Evolutionary conservation across 2,329 filamentous ascomycete species (phyloP).

Genomic region (Epichloe typhina): DNA sequence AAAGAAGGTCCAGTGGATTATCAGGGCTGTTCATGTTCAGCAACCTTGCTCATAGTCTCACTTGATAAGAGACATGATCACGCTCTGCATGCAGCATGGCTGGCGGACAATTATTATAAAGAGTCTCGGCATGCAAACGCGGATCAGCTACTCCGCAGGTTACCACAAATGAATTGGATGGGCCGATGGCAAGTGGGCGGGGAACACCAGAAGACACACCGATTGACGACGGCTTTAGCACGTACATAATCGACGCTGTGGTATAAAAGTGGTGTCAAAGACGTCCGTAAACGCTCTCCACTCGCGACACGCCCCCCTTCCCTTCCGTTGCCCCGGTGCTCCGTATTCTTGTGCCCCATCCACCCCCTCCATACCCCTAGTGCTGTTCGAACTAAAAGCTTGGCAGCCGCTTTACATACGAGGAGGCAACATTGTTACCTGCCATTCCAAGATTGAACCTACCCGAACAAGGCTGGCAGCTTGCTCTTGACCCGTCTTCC

Average conservation of each 20-base stretch:
- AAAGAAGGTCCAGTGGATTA: too few relatives aligned
- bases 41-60: too few relatives aligned
- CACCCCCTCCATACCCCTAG: not conserved
- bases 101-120: too few relatives aligned
- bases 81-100: too few relatives aligned
- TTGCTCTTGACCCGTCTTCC: not conserved
- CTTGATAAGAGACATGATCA: too few relatives aligned
- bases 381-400: not conserved
- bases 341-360: not conserved
- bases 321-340: too few relatives aligned
- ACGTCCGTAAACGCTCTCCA: not conserved
- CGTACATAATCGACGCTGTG: not conserved
- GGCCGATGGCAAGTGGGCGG: not conserved
- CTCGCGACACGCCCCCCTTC: not conserved
- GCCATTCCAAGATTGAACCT: not conserved
- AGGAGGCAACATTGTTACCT: not conserved
- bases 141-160: too few relatives aligned
- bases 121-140: too few relatives aligned
- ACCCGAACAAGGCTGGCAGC: not conserved
- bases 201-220: too few relatives aligned
- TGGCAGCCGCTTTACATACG: constrained; percentile 1
- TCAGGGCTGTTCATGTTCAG: too few relatives aligned
- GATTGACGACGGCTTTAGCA: too few relatives aligned
- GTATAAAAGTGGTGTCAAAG: too few relatives aligned
- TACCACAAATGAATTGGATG: not conserved